Evolutionary conservation across 176 grass and related monocot species (phyloP).

Genomic region (Oropetium thomaeum): DNA sequence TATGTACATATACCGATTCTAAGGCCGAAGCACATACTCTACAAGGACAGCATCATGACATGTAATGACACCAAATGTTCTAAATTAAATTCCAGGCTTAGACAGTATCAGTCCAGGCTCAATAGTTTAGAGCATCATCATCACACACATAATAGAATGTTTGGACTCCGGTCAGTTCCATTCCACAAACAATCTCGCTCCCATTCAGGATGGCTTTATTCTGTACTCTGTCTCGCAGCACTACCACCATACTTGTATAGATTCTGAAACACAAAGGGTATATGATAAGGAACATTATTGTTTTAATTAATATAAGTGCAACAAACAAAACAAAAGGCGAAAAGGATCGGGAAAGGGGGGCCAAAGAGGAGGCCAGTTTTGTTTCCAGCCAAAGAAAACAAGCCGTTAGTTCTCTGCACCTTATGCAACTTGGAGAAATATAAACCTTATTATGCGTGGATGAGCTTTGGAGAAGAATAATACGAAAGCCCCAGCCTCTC

Average conservation of each 20-base stretch:
- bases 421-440: constrained; percentile 45
- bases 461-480: constrained; percentile 20
- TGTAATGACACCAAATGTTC: constrained; percentile 37
- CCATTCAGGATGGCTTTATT: constrained; percentile 42
- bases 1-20: constrained; percentile 23
- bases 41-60: constrained; percentile 1
- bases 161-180: constrained; percentile 26
- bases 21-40: constrained; percentile 22
- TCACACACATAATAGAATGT: not conserved
- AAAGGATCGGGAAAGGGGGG: not conserved
- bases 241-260: constrained; percentile 32
- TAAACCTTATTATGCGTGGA: not conserved
- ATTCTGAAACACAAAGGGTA: constrained; percentile 37
- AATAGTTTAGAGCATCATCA: constrained; percentile 36
- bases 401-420: constrained; percentile 49
- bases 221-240: constrained; percentile 17
- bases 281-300: constrained; percentile 31
- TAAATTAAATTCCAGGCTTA: constrained; percentile 20
- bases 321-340: constrained; percentile 3
- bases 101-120: constrained; percentile 14
- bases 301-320: not conserved
- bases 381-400: not conserved
- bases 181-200: constrained; percentile 24
- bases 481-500: constrained; percentile 19
- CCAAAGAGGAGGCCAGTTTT: constrained; percentile 22